These are phyloP conservation scores for Fusarium pseudograminearum DNA, from an alignment of 2,329 filamentous ascomycete species.

Conservation along the genomic window DNA sequence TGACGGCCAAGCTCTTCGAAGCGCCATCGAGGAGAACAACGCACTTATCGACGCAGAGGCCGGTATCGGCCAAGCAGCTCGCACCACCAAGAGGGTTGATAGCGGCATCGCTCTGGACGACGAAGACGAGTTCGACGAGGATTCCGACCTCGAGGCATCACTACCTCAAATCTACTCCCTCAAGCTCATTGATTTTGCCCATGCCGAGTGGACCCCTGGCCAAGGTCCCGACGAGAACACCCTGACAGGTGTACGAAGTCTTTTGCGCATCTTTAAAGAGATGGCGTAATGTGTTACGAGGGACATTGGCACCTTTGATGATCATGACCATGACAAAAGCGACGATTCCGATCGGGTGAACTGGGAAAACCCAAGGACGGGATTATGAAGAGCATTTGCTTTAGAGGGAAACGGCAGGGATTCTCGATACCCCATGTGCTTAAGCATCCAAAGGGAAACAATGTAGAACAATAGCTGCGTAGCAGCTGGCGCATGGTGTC, in stretches of 20 bases:
- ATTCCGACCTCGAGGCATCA: constrained; percentile 60
- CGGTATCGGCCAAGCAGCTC: constrained; percentile 50
- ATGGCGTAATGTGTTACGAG: constrained; percentile 58
- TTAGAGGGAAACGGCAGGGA: constrained; percentile 41
- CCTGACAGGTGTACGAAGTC: constrained; percentile 78
- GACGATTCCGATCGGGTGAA: constrained; percentile 9
- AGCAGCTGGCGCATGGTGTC: constrained; percentile 39
- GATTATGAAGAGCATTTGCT: constrained; percentile 38
- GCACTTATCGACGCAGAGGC: constrained; percentile 64
- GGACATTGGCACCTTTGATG: constrained; percentile 34
- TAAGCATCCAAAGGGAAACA: constrained; percentile 38
- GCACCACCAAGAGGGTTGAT: constrained; percentile 63
- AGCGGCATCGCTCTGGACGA: constrained; percentile 66
- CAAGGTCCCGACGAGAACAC: constrained; percentile 88
- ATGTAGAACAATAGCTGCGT: constrained; percentile 40
- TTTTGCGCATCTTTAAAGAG: constrained; percentile 77
- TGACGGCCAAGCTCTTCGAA: constrained; percentile 66
- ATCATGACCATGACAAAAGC: constrained; percentile 33
- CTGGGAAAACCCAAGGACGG: constrained; percentile 9
- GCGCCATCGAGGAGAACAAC: constrained; percentile 67
- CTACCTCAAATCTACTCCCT: constrained; percentile 78
- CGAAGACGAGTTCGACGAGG: constrained; percentile 60
- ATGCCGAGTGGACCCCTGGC: constrained; percentile 85
- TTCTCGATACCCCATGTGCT: constrained; percentile 46
- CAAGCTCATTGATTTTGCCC: constrained; percentile 97